Evolutionary conservation across 2,329 filamentous ascomycete species (phyloP).

Genomic region (Aureobasidium sp.): DNA sequence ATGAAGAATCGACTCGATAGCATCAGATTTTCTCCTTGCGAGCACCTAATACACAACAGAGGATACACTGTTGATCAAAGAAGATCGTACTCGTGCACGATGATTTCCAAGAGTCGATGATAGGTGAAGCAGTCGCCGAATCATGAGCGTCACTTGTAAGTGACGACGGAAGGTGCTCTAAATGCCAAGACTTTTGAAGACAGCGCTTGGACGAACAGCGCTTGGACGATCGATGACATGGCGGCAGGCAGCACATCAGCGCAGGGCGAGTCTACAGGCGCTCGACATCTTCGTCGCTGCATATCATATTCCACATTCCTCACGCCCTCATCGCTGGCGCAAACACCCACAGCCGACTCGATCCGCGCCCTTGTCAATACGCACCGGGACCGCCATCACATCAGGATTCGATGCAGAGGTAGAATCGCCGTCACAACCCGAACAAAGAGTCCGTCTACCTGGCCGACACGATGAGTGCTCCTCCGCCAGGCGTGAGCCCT

Average conservation of each 20-base stretch:
- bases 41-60: not conserved
- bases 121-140: not conserved
- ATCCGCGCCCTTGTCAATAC: not conserved
- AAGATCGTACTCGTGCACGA: not conserved
- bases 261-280: not conserved
- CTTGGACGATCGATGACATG: not conserved
- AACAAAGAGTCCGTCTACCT: not conserved
- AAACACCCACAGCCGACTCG: not conserved
- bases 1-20: not conserved
- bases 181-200: not conserved
- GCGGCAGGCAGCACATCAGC: not conserved
- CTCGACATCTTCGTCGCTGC: not conserved
- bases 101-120: not conserved
- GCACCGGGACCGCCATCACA: not conserved
- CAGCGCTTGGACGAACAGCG: not conserved
- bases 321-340: not conserved
- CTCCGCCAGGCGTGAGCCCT: conserved; percentile 24
- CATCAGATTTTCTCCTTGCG: not conserved
- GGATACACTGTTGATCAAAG: not conserved
- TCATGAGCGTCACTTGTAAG: not conserved
- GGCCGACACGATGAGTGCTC: conserved; percentile 27
- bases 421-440: not conserved
- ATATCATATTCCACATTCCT: not conserved
- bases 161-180: not conserved
- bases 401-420: not conserved